These are phyloP conservation scores for Theobroma cacao DNA, from an alignment of 345 rosid genomes.

Conservation along the genomic window DNA sequence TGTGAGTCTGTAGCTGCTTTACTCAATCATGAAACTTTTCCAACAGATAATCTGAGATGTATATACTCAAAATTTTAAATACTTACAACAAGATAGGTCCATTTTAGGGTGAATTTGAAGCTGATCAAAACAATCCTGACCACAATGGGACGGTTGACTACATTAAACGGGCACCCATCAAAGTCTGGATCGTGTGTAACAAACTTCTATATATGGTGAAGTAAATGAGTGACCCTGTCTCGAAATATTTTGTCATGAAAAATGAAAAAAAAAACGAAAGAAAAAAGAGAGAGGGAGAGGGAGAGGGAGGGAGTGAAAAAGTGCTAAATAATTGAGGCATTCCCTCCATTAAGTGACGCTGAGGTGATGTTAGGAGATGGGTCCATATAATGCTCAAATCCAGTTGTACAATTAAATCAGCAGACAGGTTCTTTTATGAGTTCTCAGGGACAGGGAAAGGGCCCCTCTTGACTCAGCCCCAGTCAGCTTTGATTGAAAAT, in stretches of 20 bases:
- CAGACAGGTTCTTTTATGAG: background rate
- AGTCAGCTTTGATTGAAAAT: background rate
- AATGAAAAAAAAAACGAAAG: too few species aligned
- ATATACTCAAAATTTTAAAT: background rate
- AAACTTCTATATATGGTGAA: background rate
- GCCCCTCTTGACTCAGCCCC: background rate
- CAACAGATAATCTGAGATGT: background rate
- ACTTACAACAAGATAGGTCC: too few species aligned
- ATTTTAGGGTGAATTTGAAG: too few species aligned
- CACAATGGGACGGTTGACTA: too few species aligned
- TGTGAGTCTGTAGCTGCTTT: background rate
- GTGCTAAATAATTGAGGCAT: conserved; percentile 9
- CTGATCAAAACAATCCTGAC: too few species aligned
- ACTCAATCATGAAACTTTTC: background rate
- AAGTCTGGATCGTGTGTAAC: too few species aligned
- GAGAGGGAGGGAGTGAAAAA: background rate
- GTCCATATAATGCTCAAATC: background rate
- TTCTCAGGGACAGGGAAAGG: background rate
- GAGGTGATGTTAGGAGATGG: background rate
- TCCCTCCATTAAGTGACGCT: background rate
- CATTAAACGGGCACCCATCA: background rate
- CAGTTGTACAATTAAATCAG: background rate
- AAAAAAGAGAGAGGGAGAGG: background rate
- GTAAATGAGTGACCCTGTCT: background rate
- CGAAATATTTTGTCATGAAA: background rate